phyloP scores from a whole-genome alignment of 306 rosid species.

The Amphicarpaea edgeworthii region DNA sequence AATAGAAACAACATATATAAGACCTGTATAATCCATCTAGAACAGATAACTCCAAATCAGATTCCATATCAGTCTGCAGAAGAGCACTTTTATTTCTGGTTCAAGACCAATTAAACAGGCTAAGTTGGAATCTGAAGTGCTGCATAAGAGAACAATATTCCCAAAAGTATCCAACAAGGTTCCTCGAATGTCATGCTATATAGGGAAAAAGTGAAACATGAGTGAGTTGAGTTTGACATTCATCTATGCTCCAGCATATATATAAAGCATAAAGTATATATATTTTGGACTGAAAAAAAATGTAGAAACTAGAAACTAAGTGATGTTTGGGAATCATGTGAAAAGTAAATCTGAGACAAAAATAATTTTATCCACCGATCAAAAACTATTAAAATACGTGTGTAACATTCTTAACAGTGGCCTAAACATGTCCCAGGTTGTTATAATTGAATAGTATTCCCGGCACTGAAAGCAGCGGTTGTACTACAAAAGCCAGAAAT shows the following conservation, averaged over 20 bases:
- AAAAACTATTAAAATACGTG: too few relatives aligned
- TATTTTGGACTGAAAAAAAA: slow-evolving; percentile 19
- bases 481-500: slow-evolving; percentile 17
- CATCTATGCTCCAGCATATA: not conserved
- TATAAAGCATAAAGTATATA: not conserved
- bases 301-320: not conserved
- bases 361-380: too few relatives aligned
- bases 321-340: too few relatives aligned
- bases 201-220: slow-evolving; percentile 45
- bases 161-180: slow-evolving; percentile 1
- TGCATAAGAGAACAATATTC: slow-evolving; percentile 18
- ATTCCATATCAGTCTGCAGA: slow-evolving; percentile 34
- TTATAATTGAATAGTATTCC: slow-evolving; percentile 11
- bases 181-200: slow-evolving; percentile 31
- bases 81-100: slow-evolving; percentile 5
- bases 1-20: not conserved
- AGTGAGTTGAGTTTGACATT: slow-evolving; percentile 14
- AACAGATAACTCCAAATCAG: slow-evolving; percentile 48
- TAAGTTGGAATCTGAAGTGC: slow-evolving; percentile 34
- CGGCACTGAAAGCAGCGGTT: slow-evolving; percentile 8
- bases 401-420: too few relatives aligned
- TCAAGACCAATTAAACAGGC: slow-evolving; percentile 5
- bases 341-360: too few relatives aligned
- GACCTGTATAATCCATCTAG: not conserved
- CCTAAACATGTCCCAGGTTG: too few relatives aligned